Conservation (phyloP, 495 filamentous ascomycete genomes). For the Penicillium coprophilum region DNA sequence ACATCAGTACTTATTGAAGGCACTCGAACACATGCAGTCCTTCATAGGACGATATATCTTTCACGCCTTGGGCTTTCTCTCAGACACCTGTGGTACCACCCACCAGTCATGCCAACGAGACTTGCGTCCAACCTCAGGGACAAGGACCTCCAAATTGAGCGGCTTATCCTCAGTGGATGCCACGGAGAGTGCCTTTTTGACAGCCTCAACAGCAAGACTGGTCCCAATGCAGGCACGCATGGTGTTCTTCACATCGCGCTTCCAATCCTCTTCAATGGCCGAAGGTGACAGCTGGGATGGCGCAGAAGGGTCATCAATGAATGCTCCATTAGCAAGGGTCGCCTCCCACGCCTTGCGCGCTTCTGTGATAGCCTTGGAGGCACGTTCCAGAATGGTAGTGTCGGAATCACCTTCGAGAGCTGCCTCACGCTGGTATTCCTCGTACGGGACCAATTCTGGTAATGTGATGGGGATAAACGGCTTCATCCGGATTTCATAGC, state of each 20-base stretch:
- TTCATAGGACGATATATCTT: not conserved
- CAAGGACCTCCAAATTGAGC: conserved; percentile 48
- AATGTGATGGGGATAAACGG: conserved; percentile 71
- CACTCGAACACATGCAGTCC: not conserved
- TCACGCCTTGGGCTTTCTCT: conserved; percentile 18
- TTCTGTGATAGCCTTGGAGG: conserved; percentile 56
- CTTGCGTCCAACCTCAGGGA: conserved; percentile 54
- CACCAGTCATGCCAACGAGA: conserved; percentile 71
- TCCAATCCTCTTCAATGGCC: conserved; percentile 59
- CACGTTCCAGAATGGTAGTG: conserved; percentile 55
- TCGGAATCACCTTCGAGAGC: conserved; percentile 44
- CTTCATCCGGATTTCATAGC: conserved; percentile 90
- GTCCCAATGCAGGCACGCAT: conserved; percentile 66
- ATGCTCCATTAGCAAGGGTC: conserved; percentile 46
- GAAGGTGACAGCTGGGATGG: conserved; percentile 44
- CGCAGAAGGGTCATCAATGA: conserved; percentile 26
- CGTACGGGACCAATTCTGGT: conserved; percentile 67
- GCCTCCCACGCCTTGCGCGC: conserved; percentile 67
- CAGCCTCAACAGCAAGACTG: conserved; percentile 58
- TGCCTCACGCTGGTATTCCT: conserved; percentile 52
- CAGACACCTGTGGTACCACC: conserved; percentile 65
- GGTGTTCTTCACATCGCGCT: conserved; percentile 54
- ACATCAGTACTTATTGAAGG: not conserved
- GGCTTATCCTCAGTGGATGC: conserved; percentile 2
- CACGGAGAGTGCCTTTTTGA: conserved; percentile 48